Evolutionary conservation across 495 filamentous ascomycete species (phyloP), one percentile per base, ranked within the genome.

Genomic region (Antarctomyces pellizariae): DNA sequence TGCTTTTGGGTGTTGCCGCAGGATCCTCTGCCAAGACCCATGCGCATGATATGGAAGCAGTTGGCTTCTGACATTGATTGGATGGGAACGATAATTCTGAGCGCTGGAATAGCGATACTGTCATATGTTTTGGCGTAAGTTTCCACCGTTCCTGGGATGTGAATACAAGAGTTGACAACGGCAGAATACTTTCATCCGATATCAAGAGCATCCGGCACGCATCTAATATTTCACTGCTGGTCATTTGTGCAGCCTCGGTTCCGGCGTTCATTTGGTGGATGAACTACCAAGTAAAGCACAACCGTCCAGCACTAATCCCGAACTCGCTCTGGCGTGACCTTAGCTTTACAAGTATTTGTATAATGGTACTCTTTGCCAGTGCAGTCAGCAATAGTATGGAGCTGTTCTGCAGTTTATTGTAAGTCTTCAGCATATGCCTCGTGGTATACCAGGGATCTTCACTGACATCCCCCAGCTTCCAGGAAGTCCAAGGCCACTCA

Each of bases 291-390:
- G 59, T 55, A 22, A 40, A 43, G 24, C 34, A 24, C 2, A 40
- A 44, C 3, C 45, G 47, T 14, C 47, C 57, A 7, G 59, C 56
- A 7, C 32, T 70, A 19, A 62, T 70, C 2, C 62, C 62, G 0
- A 70, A 64, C 39, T 46, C 46, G 0, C 29, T 68, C 1, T 68
- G 63, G 63, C 48, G 44, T 15, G 62, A 61, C 18, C 31, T 34
- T 0, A 42, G 49, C 0, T 68, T 67, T 28, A 47, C 57, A 0
- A 54, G 33, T 11, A 52, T 57, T 3, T 66, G 59, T 34, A 25
- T 61, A 8, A 61, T 57, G 36, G 53, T 68, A 0, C 33, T 61
- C 0, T 37, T 68, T 5, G 47, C 49, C 1, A 55, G 47, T 32
- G 64, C 49, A 3, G 52, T 56, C 0, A 26, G 55, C n/a, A 57